Evolutionary conservation across 257 asterid species (phyloP), one percentile per base, ranked within the genome.

Genomic region (Forsythia viridissima): DNA sequence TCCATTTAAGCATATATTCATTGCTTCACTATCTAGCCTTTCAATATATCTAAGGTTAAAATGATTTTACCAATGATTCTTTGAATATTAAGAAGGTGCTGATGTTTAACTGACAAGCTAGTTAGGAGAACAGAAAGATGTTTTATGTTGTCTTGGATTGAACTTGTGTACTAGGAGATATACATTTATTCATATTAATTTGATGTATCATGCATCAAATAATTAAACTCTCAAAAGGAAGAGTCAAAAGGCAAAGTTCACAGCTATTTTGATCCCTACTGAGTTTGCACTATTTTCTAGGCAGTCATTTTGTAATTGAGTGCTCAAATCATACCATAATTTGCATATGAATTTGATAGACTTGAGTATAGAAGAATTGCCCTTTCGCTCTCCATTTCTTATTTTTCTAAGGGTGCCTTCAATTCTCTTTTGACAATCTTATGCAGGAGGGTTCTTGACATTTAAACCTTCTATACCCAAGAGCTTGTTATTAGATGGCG

Each of bases 391-490:
- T 80, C 66, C 36, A 5, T 73, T 81, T 70, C 75, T 81, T 81
- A 48, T 73, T 38, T n/a, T 40, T 67, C 9, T 24, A 52, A 52
- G 7, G 59, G 38, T 72, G 42, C 59, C 55, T 71, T 9, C 57
- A 43, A 57, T 57, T 52, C 59, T 76, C 66, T 67, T 51, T 79
- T 80, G 59, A 67, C 79, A 77, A 81, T 78, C 74, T 36, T 78
- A 37, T 85, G 91, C 95, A 96, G 99, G 97, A 77, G 99, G 98
- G 41, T 89, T 93, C 80, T 65, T 96, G 88, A 70, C 97, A 82
- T 96, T 93, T 84, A 96, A 88, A 83, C 95, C 99, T 37, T 85
- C 85, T 74, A 91, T 96, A 74, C 98, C 99, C 38, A 96, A 93
- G 94, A 90, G 75, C 81, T 89, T 96, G 91, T 63, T 96, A 87